Percentiles rank a stretch among this genome's conserved stretches.
These are phyloP conservation scores for Microdochium paspali DNA, from an alignment of 2,329 filamentous ascomycete genomes.

Conservation along the genomic window DNA sequence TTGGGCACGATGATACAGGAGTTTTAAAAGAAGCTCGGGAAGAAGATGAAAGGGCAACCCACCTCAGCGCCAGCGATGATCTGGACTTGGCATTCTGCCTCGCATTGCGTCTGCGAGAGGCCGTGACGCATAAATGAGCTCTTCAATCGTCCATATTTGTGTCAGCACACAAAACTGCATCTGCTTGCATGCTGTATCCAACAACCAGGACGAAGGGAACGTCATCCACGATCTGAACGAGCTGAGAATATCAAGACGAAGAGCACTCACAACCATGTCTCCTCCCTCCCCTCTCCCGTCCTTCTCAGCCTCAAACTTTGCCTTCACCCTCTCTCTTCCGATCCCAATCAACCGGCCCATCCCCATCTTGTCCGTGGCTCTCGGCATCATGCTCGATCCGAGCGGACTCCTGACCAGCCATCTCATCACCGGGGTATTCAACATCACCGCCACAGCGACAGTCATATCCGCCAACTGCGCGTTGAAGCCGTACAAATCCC, in stretches of 20 bases:
- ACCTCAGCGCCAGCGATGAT: slow-evolving; percentile 9
- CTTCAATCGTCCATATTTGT: too few species aligned
- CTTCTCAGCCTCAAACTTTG: slow-evolving; percentile 4
- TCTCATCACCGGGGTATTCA: slow-evolving; percentile 13
- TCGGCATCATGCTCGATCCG: slow-evolving; percentile 11
- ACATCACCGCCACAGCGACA: slow-evolving; percentile 6
- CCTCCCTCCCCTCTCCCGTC: slow-evolving; percentile 2
- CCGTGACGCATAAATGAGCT: slow-evolving; percentile 21
- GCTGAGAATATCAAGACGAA: background rate
- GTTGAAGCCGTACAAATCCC: slow-evolving; percentile 13
- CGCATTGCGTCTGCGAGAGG: slow-evolving; percentile 16
- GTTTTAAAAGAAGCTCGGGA: background rate
- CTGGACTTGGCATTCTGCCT: slow-evolving; percentile 18
- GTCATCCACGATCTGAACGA: too few species aligned
- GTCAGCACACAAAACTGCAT: too few species aligned
- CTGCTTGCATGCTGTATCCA: too few species aligned
- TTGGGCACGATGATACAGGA: background rate
- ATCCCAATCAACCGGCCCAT: slow-evolving; percentile 11
- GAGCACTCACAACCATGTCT: slow-evolving; percentile 12
- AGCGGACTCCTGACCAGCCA: slow-evolving; percentile 9
- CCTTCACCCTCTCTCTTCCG: slow-evolving; percentile 5
- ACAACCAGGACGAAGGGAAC: too few species aligned
- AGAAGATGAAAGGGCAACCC: background rate
- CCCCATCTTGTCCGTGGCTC: slow-evolving; percentile 10
- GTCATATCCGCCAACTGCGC: slow-evolving; percentile 5